Evolutionary conservation across 371 early-diverging fungal species (phyloP).

Genomic region (Mucor circinelloides): DNA sequence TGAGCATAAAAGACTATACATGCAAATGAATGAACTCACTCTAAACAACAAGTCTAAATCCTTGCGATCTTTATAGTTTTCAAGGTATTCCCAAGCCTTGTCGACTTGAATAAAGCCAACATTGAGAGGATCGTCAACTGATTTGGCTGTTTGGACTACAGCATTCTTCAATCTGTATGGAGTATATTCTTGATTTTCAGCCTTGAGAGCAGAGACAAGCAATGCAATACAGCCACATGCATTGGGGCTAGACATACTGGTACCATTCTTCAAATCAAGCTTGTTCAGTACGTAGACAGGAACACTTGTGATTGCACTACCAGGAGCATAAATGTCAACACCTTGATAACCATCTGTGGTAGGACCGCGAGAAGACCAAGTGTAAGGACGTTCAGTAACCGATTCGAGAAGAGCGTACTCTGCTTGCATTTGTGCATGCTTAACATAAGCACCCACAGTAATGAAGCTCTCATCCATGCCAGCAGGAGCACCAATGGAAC

Average conservation of each 20-base stretch:
- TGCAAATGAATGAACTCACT: slow-evolving; percentile 24
- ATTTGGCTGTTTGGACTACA: slow-evolving; percentile 71
- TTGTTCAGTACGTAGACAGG: slow-evolving; percentile 85
- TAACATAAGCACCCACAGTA: slow-evolving; percentile 92
- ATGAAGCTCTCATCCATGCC: slow-evolving; percentile 77
- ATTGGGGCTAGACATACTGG: slow-evolving; percentile 93
- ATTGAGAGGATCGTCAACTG: slow-evolving; percentile 76
- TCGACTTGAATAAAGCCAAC: slow-evolving; percentile 90
- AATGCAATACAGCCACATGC: slow-evolving; percentile 85
- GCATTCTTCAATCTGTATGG: slow-evolving; percentile 87
- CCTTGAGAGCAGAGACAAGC: slow-evolving; percentile 82
- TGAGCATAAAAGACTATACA: not conserved
- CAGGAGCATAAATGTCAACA: slow-evolving; percentile 88
- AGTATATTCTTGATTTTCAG: slow-evolving; percentile 64
- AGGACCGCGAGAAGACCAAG: slow-evolving; percentile 93
- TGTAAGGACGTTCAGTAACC: slow-evolving; percentile 79
- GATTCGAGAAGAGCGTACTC: slow-evolving; percentile 84
- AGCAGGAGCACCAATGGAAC: slow-evolving; percentile 88
- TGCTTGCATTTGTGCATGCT: slow-evolving; percentile 83
- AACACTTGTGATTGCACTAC: slow-evolving; percentile 90
- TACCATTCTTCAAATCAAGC: slow-evolving; percentile 89
- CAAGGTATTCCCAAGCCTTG: slow-evolving; percentile 81
- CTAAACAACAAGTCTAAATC: slow-evolving; percentile 74
- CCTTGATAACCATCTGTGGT: slow-evolving; percentile 85
- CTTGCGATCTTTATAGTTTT: slow-evolving; percentile 55